These are phyloP conservation scores for Silybum marianum DNA, from an alignment of 129 eudicot genomes.

Conservation along the genomic window DNA sequence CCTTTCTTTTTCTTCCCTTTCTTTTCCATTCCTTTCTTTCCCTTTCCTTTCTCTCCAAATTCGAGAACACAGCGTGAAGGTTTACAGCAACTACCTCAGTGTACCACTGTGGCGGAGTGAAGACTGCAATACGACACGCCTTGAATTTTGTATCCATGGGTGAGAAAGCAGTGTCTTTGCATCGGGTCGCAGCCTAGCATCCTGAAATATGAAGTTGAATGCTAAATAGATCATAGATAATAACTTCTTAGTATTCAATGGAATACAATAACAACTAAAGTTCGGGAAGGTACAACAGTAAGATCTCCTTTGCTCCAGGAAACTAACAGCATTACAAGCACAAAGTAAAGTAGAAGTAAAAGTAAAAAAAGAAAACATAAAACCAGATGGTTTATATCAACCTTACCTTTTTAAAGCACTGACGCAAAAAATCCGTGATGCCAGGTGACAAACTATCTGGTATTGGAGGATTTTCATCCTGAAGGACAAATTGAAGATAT, in stretches of 20 bases:
- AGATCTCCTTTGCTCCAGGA: neutral
- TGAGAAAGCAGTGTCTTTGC: constrained; percentile 94
- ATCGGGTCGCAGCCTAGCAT: constrained; percentile 96
- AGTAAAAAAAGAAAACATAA: neutral
- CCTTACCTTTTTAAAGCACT: constrained; percentile 92
- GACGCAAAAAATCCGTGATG: constrained; percentile 85
- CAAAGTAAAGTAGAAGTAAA: constrained; percentile 13
- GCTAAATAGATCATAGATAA: constrained; percentile 26
- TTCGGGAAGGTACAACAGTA: neutral
- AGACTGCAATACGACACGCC: constrained; percentile 81
- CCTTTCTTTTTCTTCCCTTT: too few species aligned
- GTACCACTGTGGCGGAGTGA: constrained; percentile 86
- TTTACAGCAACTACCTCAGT: constrained; percentile 49
- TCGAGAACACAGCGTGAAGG: too few species aligned
- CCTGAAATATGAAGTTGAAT: constrained; percentile 51
- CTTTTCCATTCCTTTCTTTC: too few species aligned
- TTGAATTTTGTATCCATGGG: constrained; percentile 95
- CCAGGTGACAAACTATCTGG: constrained; percentile 95
- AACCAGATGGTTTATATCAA: constrained; percentile 20
- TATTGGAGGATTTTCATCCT: constrained; percentile 98
- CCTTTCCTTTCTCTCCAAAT: too few species aligned
- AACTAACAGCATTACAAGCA: neutral
- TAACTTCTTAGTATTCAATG: constrained; percentile 5
- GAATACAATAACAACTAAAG: neutral
- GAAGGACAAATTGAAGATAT: constrained; percentile 27